Percentiles rank a stretch among this genome's conserved stretches.
phyloP scores from a whole-genome alignment of 2,329 filamentous ascomycete genomes.

The Fusarium fracticaudum region DNA sequence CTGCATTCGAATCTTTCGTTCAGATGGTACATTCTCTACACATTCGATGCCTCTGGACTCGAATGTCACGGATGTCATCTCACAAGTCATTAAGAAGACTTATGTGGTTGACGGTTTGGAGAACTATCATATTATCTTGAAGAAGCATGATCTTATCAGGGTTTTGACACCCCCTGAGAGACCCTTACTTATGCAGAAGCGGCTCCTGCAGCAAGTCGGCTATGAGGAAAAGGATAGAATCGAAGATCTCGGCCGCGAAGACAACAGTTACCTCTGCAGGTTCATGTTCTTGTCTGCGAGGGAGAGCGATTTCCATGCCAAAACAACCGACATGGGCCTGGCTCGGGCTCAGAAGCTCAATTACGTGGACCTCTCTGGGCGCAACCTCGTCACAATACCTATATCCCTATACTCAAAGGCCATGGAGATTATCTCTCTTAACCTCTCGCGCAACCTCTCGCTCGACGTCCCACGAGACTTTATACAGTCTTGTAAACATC shows the following conservation, averaged over 20 bases:
- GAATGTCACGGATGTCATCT: constrained; percentile 85
- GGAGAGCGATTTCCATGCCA: constrained; percentile 80
- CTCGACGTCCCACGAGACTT: constrained; percentile 96
- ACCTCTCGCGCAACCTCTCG: constrained; percentile 90
- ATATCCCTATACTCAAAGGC: constrained; percentile 93
- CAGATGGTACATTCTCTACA: constrained; percentile 93
- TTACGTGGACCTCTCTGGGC: constrained; percentile 89
- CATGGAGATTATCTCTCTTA: constrained; percentile 91
- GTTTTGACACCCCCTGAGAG: constrained; percentile 82
- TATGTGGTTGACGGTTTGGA: constrained; percentile 89
- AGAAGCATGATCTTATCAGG: constrained; percentile 88
- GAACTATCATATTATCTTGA: constrained; percentile 95
- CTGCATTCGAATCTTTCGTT: constrained; percentile 94
- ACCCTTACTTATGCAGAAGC: constrained; percentile 91
- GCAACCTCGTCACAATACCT: constrained; percentile 93
- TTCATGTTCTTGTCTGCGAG: constrained; percentile 94
- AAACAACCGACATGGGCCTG: constrained; percentile 78
- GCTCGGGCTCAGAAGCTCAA: constrained; percentile 89
- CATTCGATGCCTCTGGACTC: constrained; percentile 86
- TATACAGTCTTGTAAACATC: constrained; percentile 88
- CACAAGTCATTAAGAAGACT: constrained; percentile 93
- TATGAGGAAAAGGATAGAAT: constrained; percentile 88
- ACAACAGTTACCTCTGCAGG: constrained; percentile 95
- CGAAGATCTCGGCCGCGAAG: constrained; percentile 93
- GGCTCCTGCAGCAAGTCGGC: constrained; percentile 88